A percentile compares a stretch with the other conserved stretches of the same genome.
Conservation (phyloP, 179 eudicot species). For the Beta lomatogona region DNA sequence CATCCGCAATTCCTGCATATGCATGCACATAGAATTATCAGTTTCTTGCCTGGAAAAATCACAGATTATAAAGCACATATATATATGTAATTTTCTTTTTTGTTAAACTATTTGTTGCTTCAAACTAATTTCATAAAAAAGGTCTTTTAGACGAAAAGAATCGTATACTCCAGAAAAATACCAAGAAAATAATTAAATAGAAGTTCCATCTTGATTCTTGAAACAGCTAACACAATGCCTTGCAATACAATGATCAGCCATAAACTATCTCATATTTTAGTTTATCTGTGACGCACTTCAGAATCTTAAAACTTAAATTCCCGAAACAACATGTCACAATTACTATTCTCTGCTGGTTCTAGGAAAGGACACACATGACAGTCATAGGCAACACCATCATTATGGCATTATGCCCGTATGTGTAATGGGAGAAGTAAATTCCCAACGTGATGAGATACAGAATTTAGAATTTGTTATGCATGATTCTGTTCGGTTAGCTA, state of each 20-base stretch:
- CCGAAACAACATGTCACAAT: not conserved
- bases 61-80: not conserved
- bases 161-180: not conserved
- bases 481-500: not conserved
- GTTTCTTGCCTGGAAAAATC: not conserved
- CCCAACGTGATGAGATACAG: not conserved
- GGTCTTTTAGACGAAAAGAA: not conserved
- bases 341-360: not conserved
- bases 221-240: not conserved
- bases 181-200: not conserved
- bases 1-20: slow-evolving; percentile 83
- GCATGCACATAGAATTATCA: slow-evolving; percentile 22
- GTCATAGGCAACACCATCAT: not conserved
- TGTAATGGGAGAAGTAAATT: not conserved
- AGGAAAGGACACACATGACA: not conserved
- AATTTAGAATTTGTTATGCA: not conserved
- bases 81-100: no score
- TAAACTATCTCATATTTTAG: not conserved
- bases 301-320: not conserved
- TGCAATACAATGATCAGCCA: not conserved
- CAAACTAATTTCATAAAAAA: not conserved
- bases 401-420: not conserved
- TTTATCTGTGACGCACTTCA: not conserved
- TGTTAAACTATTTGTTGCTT: not conserved
- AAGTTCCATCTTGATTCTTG: not conserved